Conservation (phyloP, 306 rosid species). For the Trichosanthes cucumerina region DNA sequence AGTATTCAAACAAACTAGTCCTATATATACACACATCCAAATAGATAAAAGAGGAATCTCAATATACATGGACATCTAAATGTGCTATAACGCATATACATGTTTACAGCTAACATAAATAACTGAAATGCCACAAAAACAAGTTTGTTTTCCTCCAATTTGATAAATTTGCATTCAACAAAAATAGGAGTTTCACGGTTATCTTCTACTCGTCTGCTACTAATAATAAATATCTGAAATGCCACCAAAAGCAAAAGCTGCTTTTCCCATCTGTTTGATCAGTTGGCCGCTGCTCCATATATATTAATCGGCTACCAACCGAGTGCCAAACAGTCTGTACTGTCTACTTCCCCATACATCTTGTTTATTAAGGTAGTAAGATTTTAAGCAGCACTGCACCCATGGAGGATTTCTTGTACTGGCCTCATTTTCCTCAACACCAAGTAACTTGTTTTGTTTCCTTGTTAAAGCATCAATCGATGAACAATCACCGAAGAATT, state of each 20-base stretch:
- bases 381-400: constrained; percentile 42
- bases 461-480: constrained; percentile 10
- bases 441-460: constrained; percentile 42
- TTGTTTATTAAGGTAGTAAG: constrained; percentile 21
- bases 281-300: background rate
- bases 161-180: background rate
- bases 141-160: background rate
- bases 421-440: constrained; percentile 17
- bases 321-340: constrained; percentile 39
- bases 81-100: background rate
- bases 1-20: no score
- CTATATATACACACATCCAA: no score
- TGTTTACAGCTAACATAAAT: background rate
- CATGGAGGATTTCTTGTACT: constrained; percentile 61
- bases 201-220: background rate
- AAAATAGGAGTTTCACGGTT: background rate
- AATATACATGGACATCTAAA: no score
- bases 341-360: constrained; percentile 24
- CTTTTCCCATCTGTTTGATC: background rate
- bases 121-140: background rate
- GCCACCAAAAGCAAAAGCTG: background rate
- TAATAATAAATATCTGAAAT: background rate
- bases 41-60: no score
- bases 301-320: background rate
- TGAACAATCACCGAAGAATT: constrained; percentile 41